These are phyloP conservation scores for Cercis canadensis DNA, from an alignment of 306 rosid genomes.

Conservation along the genomic window DNA sequence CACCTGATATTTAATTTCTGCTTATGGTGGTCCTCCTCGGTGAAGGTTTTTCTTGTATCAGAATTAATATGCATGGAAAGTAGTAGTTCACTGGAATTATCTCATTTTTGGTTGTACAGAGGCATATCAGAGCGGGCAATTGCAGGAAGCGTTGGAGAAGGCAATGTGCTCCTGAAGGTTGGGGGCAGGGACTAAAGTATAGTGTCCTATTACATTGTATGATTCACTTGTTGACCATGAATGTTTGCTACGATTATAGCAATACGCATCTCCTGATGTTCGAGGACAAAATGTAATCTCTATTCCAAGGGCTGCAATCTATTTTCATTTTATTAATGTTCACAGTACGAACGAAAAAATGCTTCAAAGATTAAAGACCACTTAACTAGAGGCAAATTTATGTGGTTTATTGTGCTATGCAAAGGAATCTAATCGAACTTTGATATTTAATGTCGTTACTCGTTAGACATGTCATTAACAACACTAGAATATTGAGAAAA, in stretches of 20 bases:
- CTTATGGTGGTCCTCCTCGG: neutral
- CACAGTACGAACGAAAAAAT: no score
- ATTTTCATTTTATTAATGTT: neutral
- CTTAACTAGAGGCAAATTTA: no score
- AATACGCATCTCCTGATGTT: neutral
- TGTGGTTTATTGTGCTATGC: no score
- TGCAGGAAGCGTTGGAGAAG: slow-evolving; percentile 89
- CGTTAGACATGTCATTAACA: no score
- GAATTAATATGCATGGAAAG: neutral
- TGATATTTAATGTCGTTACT: no score
- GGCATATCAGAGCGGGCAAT: slow-evolving; percentile 81
- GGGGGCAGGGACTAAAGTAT: no score
- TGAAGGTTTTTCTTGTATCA: neutral
- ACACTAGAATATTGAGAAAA: no score
- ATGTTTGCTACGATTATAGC: slow-evolving; percentile 15
- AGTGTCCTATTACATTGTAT: slow-evolving; percentile 20
- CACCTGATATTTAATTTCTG: no score
- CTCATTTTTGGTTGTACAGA: slow-evolving; percentile 54
- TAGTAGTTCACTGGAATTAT: neutral
- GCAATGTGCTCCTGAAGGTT: slow-evolving; percentile 73
- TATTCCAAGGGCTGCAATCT: neutral
- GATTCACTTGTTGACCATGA: slow-evolving; percentile 28
- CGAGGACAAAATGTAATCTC: slow-evolving; percentile 6
- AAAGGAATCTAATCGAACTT: no score
- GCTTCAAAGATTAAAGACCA: no score